phyloP scores from a whole-genome alignment of 768 basidiomycete genomes.

The Harrya chromipes region DNA sequence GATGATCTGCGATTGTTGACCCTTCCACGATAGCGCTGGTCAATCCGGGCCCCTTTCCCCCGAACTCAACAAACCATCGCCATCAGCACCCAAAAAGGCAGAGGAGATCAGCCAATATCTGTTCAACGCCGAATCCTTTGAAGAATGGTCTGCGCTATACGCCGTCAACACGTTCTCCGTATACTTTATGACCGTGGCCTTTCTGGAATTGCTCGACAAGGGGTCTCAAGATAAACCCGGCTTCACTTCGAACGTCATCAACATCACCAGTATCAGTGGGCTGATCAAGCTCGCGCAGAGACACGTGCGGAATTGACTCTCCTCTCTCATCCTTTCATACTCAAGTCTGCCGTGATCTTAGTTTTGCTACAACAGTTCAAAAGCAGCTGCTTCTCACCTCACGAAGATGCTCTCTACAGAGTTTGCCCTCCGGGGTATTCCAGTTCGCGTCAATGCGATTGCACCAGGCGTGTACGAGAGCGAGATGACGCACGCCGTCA shows the following conservation, averaged over 20 bases:
- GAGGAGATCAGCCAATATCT: constrained; percentile 66
- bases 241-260: constrained; percentile 67
- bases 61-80: constrained; percentile 54
- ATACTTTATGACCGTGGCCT: constrained; percentile 74
- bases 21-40: constrained; percentile 53
- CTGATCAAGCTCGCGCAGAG: constrained; percentile 66
- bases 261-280: constrained; percentile 78
- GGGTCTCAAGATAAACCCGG: constrained; percentile 58
- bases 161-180: constrained; percentile 70
- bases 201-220: constrained; percentile 70
- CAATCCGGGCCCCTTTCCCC: constrained; percentile 61
- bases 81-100: constrained; percentile 59
- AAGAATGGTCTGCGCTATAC: constrained; percentile 61
- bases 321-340: no score
- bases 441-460: constrained; percentile 70
- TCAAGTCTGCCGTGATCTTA: constrained; percentile 25
- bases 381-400: constrained; percentile 75
- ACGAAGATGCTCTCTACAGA: constrained; percentile 77
- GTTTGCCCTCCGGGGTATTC: constrained; percentile 62
- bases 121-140: constrained; percentile 64
- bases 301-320: constrained; percentile 52
- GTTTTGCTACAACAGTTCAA: constrained; percentile 82
- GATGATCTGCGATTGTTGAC: constrained; percentile 2
- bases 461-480: constrained; percentile 76
- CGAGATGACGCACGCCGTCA: constrained; percentile 63